Conservation (phyloP, 176 grass and related monocot species). For the Bothriochloa decipiens region DNA sequence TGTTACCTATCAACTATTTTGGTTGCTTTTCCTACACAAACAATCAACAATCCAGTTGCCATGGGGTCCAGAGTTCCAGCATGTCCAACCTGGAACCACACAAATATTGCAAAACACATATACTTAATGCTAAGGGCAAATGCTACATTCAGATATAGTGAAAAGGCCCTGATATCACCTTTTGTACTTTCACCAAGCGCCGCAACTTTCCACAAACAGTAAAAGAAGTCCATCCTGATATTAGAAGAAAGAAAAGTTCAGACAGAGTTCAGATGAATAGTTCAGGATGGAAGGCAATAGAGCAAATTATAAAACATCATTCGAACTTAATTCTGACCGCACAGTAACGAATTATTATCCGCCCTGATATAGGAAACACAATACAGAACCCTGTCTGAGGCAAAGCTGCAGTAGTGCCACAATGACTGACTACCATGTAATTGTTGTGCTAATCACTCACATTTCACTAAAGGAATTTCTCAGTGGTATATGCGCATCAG, state of each 20-base stretch:
- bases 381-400: neutral
- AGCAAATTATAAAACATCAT: neutral
- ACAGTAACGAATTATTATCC: neutral
- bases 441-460: neutral
- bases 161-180: slow-evolving; percentile 52
- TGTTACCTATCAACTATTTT: slow-evolving; percentile 93
- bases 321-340: neutral
- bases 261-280: slow-evolving; percentile 9
- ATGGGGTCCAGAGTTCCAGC: slow-evolving; percentile 94
- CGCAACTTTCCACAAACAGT: slow-evolving; percentile 97
- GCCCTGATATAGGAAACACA: neutral
- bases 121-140: neutral
- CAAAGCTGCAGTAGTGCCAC: neutral
- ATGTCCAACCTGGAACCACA: slow-evolving; percentile 75
- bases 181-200: slow-evolving; percentile 90
- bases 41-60: slow-evolving; percentile 89
- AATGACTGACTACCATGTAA: neutral
- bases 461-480: neutral
- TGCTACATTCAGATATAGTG: neutral
- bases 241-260: slow-evolving; percentile 22
- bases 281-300: neutral
- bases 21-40: slow-evolving; percentile 98
- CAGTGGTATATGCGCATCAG: neutral
- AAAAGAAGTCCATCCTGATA: slow-evolving; percentile 95
- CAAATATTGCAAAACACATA: slow-evolving; percentile 31